Evolutionary conservation across 371 early-diverging fungal species (phyloP), one percentile per base, ranked within the genome.

Genomic region (Apophysomyces elegans): DNA sequence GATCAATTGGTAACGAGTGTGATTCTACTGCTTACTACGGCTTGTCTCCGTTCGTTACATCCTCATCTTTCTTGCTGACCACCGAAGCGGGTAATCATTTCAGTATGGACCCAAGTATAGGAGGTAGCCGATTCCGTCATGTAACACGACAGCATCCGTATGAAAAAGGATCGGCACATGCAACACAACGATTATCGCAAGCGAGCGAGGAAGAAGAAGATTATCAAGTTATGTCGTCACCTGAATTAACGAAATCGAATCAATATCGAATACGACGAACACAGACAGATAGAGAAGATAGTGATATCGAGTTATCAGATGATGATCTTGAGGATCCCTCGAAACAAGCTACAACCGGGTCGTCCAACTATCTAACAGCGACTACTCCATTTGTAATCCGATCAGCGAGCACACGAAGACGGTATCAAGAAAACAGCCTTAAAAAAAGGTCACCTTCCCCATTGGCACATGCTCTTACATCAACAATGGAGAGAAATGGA

Each of bases 241-340:
- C 72, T 9, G 68, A 67, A 46, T 41, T 60, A 45, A 16, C 54
- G 36, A 61, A 72, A 35, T 60, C 56, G 11, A 7, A 18, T 21
- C 61, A 41, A 35, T 26, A 64, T 8, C 44, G 58, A 44, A 13
- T 43, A 58, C 26, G 56, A 58, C 13, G 60, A 21, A 14, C 63
- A 44, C 63, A 56, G 12, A 38, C 56, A 36, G 43, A 65, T n/a
- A 47, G 54, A 9, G 80, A 80, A 13, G 77, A 78, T 16, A 81
- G 81, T 39, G 81, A 81, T 65, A 78, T 81, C 67, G 81, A 81
- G 41, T 37, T 81, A 1, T 81, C 81, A 12, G 81, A 81, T 32
- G 78, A 81, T 7, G 81, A 81, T 50, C 59, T 38, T 14, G 60
- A 59, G 16, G 37, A 58, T 11, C 54, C 39, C 2, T 21, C 21